phyloP scores from a whole-genome alignment of 495 filamentous ascomycete species.

The Thozetella sp. region DNA sequence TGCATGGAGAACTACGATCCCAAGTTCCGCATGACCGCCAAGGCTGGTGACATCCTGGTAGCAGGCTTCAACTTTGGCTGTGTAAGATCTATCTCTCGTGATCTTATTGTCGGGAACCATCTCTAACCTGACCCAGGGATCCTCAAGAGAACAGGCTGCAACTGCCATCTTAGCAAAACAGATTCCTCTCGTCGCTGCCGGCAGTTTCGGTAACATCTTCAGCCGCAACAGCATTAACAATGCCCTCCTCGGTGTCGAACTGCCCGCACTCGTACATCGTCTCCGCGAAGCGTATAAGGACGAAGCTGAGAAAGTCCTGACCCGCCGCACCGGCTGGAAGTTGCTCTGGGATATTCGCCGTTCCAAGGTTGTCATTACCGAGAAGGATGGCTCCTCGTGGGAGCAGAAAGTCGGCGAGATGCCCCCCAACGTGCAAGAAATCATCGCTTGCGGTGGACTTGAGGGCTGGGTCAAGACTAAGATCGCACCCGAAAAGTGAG shows the following conservation, averaged over 20 bases:
- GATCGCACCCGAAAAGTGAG: neutral
- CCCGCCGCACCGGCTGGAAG: conserved; percentile 86
- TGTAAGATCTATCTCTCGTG: conserved; percentile 40
- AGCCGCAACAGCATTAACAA: conserved; percentile 91
- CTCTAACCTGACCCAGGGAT: neutral
- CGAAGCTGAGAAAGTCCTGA: conserved; percentile 51
- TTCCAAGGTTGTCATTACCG: conserved; percentile 68
- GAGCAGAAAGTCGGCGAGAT: conserved; percentile 81
- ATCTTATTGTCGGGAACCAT: neutral
- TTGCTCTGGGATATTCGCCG: conserved; percentile 82
- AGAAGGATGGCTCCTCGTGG: conserved; percentile 68
- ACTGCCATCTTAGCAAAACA: conserved; percentile 85
- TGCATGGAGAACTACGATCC: conserved; percentile 94
- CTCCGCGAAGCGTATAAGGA: conserved; percentile 23
- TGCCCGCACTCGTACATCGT: conserved; percentile 66
- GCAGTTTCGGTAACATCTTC: conserved; percentile 74
- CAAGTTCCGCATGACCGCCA: conserved; percentile 49
- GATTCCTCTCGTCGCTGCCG: conserved; percentile 81
- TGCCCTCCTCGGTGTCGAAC: conserved; percentile 80
- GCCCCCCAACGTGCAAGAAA: conserved; percentile 83
- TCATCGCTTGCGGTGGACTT: neutral
- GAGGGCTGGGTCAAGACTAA: neutral
- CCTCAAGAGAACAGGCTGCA: conserved; percentile 82
- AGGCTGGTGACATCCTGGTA: conserved; percentile 75
- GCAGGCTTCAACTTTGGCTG: conserved; percentile 91